Evolutionary conservation across 2,329 filamentous ascomycete genomes (phyloP).

Genomic region (Aspergillus phoenicis): DNA sequence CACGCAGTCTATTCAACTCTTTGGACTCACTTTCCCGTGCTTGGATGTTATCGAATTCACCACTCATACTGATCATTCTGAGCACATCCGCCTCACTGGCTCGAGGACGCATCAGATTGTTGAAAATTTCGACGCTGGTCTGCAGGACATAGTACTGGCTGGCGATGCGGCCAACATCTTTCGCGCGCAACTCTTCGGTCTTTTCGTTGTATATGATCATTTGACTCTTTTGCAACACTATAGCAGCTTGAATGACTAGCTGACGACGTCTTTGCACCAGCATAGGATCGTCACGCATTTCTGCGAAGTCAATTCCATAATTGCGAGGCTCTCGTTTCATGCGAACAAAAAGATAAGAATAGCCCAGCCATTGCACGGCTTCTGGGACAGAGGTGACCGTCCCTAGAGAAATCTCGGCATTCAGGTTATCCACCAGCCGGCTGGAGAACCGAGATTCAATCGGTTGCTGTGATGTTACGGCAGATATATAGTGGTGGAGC

Average conservation of each 20-base stretch:
- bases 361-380: slow-evolving; percentile 95
- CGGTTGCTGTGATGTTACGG: slow-evolving; percentile 92
- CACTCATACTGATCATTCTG: slow-evolving; percentile 96
- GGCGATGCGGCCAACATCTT: slow-evolving; percentile 93
- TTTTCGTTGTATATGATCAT: slow-evolving; percentile 99
- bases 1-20: slow-evolving; percentile 74
- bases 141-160: slow-evolving; percentile 97
- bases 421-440: slow-evolving; percentile 93
- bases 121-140: slow-evolving; percentile 93
- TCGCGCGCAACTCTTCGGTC: slow-evolving; percentile 89
- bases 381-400: slow-evolving; percentile 94
- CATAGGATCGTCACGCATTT: slow-evolving; percentile 83
- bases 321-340: slow-evolving; percentile 90
- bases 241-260: slow-evolving; percentile 84
- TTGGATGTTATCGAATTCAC: slow-evolving; percentile 97
- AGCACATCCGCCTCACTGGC: slow-evolving; percentile 90
- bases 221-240: slow-evolving; percentile 85
- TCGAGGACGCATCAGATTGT: slow-evolving; percentile 84
- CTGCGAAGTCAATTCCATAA: slow-evolving; percentile 94
- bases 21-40: slow-evolving; percentile 86
- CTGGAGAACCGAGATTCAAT: slow-evolving; percentile 97
- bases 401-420: slow-evolving; percentile 89
- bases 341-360: slow-evolving; percentile 94
- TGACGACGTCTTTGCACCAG: slow-evolving; percentile 83
- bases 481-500: slow-evolving; percentile 83